A percentile compares a stretch with the other conserved stretches of the same genome.
Evolutionary conservation across 768 basidiomycete species (phyloP).

Genomic region (Pleurotus citrinopileatus): DNA sequence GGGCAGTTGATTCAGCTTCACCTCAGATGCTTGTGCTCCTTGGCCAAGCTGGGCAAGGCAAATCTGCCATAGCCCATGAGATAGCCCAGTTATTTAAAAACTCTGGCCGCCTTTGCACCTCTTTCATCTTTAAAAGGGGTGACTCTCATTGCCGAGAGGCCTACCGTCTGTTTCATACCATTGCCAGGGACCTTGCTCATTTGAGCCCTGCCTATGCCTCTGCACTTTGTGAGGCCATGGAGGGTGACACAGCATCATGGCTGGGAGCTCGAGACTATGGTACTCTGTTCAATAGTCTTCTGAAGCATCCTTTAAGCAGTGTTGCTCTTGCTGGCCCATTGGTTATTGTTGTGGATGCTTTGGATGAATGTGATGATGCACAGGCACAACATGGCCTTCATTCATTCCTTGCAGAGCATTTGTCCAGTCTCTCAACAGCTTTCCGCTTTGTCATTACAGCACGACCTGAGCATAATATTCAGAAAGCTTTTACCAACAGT

Average conservation of each 20-base stretch:
- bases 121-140: slow-evolving; percentile 27
- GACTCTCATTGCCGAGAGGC: slow-evolving; percentile 17
- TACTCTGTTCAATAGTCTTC: neutral
- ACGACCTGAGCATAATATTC: slow-evolving; percentile 13
- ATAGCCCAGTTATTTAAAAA: slow-evolving; percentile 22
- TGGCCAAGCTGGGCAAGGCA: slow-evolving; percentile 30
- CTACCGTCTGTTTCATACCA: slow-evolving; percentile 26
- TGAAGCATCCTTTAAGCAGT: slow-evolving; percentile 1
- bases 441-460: slow-evolving; percentile 21
- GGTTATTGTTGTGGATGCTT: slow-evolving; percentile 20
- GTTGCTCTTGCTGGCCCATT: slow-evolving; percentile 1
- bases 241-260: neutral
- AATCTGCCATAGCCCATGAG: slow-evolving; percentile 33
- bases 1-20: slow-evolving; percentile 14
- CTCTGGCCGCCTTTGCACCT: slow-evolving; percentile 25
- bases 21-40: neutral
- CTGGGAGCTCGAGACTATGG: neutral
- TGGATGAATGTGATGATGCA: slow-evolving; percentile 18
- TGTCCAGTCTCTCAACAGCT: slow-evolving; percentile 15
- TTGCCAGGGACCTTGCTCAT: slow-evolving; percentile 20
- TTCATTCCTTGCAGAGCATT: slow-evolving; percentile 14
- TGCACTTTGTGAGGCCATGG: neutral
- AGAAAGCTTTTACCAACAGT: slow-evolving; percentile 1
- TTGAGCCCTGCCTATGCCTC: neutral
- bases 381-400: slow-evolving; percentile 6